phyloP scores from a whole-genome alignment of 495 filamentous ascomycete species.

The Bacidia rubella region DNA sequence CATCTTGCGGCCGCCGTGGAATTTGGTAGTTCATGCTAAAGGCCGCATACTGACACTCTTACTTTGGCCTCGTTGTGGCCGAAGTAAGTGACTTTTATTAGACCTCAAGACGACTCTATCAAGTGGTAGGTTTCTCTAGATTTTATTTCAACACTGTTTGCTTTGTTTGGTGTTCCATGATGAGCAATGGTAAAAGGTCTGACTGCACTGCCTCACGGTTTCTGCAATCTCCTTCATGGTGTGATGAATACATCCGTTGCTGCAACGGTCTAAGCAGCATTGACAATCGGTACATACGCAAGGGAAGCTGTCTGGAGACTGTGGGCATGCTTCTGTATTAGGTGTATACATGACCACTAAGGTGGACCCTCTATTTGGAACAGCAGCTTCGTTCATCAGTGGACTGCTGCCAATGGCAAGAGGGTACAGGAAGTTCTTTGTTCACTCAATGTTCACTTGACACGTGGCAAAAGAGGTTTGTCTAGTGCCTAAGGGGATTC shows the following conservation, averaged over 20 bases:
- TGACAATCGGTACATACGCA: constrained; percentile 11
- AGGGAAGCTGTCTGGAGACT: constrained; percentile 10
- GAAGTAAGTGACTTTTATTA: too few relatives aligned
- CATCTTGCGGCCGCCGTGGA: too few relatives aligned
- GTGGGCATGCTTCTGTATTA: constrained; percentile 14
- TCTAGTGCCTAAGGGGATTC: constrained; percentile 21
- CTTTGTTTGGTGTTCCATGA: constrained; percentile 29
- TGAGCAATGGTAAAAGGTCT: constrained; percentile 54
- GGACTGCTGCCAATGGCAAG: constrained; percentile 26
- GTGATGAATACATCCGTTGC: constrained; percentile 2
- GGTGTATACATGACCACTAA: constrained; percentile 16
- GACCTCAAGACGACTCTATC: too few relatives aligned
- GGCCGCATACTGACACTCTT: too few relatives aligned
- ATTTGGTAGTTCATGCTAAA: too few relatives aligned
- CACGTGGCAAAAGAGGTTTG: background rate
- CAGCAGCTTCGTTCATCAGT: constrained; percentile 11
- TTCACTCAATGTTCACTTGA: background rate
- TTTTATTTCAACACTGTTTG: too few relatives aligned
- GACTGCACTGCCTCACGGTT: constrained; percentile 25
- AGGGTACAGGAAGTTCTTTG: constrained; percentile 19
- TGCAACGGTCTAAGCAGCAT: constrained; percentile 4
- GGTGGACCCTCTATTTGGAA: constrained; percentile 20
- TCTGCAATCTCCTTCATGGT: constrained; percentile 16
- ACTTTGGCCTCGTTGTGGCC: too few relatives aligned
- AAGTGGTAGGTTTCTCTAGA: too few relatives aligned